Percentiles rank a stretch among this genome's conserved stretches.
phyloP scores from a whole-genome alignment of 2,329 filamentous ascomycete species.

The Penicillium psychrosexuale region DNA sequence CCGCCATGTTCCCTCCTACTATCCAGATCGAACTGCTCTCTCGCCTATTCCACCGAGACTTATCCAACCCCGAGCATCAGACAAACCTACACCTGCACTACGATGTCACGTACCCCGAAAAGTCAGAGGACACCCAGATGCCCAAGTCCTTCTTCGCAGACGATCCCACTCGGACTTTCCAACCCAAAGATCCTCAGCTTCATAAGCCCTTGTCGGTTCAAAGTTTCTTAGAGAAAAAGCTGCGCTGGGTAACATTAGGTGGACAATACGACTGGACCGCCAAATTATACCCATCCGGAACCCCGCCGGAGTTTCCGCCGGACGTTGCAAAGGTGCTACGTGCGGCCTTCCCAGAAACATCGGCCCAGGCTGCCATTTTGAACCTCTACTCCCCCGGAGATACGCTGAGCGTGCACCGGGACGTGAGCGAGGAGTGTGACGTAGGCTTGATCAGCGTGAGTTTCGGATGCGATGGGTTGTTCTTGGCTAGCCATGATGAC shows the following conservation, averaged over 20 bases:
- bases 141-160: slow-evolving; percentile 55
- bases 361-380: slow-evolving; percentile 84
- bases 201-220: slow-evolving; percentile 70
- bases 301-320: slow-evolving; percentile 67
- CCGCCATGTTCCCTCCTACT: slow-evolving; percentile 65
- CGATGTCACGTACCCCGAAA: slow-evolving; percentile 59
- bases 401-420: slow-evolving; percentile 86
- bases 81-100: slow-evolving; percentile 92
- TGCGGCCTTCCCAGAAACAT: slow-evolving; percentile 70
- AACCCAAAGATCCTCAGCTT: slow-evolving; percentile 67
- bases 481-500: slow-evolving; percentile 71
- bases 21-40: slow-evolving; percentile 69
- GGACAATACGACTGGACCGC: slow-evolving; percentile 96
- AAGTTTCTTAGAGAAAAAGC: slow-evolving; percentile 70
- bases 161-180: slow-evolving; percentile 31
- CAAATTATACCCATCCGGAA: slow-evolving; percentile 70
- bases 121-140: slow-evolving; percentile 1
- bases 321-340: slow-evolving; percentile 69
- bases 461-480: slow-evolving; percentile 84
- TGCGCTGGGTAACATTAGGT: slow-evolving; percentile 92
- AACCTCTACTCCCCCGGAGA: slow-evolving; percentile 91
- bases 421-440: slow-evolving; percentile 82
- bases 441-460: slow-evolving; percentile 79
- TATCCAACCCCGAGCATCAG: slow-evolving; percentile 69
- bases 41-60: slow-evolving; percentile 72